phyloP scores from a whole-genome alignment of 805 yeast species.

The Cyberlindnera bimundalis region DNA sequence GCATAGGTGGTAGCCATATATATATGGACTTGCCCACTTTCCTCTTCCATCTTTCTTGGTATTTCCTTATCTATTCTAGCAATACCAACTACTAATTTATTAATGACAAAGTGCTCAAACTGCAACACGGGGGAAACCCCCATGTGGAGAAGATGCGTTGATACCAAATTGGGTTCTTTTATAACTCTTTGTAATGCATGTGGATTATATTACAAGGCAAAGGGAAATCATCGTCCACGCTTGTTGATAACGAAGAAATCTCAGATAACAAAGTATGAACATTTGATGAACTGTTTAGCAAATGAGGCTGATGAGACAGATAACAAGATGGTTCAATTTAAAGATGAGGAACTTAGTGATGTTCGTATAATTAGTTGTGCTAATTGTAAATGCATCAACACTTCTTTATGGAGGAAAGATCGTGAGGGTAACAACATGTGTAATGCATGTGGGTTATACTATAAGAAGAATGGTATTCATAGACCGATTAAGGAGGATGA shows the following conservation, averaged over 20 bases:
- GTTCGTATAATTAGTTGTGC: slow-evolving; percentile 46
- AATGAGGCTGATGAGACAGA: slow-evolving; percentile 2
- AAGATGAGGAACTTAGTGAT: slow-evolving; percentile 12
- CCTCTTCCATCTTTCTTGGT: too few relatives aligned
- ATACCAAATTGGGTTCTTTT: slow-evolving; percentile 64
- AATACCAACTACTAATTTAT: too few relatives aligned
- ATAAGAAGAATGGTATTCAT: slow-evolving; percentile 41
- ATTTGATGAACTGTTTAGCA: slow-evolving; percentile 11
- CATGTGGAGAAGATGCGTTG: slow-evolving; percentile 72
- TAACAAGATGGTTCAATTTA: slow-evolving; percentile 7
- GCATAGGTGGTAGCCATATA: too few relatives aligned
- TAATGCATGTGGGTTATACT: slow-evolving; percentile 91
- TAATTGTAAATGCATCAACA: slow-evolving; percentile 84
- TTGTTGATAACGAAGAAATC: slow-evolving; percentile 42
- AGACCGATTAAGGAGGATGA: slow-evolving; percentile 12
- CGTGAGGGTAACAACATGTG: slow-evolving; percentile 87
- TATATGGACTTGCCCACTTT: too few relatives aligned
- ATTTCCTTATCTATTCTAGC: too few relatives aligned
- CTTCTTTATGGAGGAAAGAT: slow-evolving; percentile 92
- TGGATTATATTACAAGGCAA: slow-evolving; percentile 71
- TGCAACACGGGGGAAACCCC: slow-evolving; percentile 84
- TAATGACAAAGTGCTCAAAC: slow-evolving; percentile 35
- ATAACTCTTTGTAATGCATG: slow-evolving; percentile 80
- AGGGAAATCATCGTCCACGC: slow-evolving; percentile 72
- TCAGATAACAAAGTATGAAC: slow-evolving; percentile 15